A percentile compares a stretch with the other conserved stretches of the same genome.
Evolutionary conservation across 148 eudicot genomes (phyloP).

Genomic region (Heliosperma pusillum): DNA sequence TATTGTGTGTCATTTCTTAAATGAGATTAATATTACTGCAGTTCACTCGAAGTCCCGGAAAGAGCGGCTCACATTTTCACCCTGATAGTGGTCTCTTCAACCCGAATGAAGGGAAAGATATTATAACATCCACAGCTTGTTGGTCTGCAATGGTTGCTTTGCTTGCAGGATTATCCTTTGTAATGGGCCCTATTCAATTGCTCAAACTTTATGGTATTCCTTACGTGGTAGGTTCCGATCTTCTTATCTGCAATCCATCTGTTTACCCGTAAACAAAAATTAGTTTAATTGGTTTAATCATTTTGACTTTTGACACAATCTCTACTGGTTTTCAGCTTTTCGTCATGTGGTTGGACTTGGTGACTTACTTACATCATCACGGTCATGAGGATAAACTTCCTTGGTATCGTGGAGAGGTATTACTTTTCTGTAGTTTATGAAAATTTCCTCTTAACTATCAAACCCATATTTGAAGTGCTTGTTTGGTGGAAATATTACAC

Average conservation of each 20-base stretch:
- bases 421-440: background rate
- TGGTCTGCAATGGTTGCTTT: constrained; percentile 71
- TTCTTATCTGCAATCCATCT: background rate
- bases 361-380: constrained; percentile 83
- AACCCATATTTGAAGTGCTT: background rate
- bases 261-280: background rate
- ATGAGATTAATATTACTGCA: constrained; percentile 20
- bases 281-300: background rate
- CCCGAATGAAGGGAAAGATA: constrained; percentile 49
- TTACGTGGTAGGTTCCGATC: constrained; percentile 45
- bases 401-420: constrained; percentile 85
- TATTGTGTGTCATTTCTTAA: background rate
- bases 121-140: constrained; percentile 63
- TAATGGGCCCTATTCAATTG: constrained; percentile 63
- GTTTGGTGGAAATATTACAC: background rate
- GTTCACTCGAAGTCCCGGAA: constrained; percentile 73
- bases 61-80: constrained; percentile 65
- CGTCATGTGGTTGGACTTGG: constrained; percentile 82
- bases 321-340: constrained; percentile 38
- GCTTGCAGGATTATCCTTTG: constrained; percentile 55
- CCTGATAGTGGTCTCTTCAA: constrained; percentile 59
- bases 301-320: constrained; percentile 7
- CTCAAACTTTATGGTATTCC: constrained; percentile 77
- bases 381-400: constrained; percentile 82
- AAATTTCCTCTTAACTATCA: background rate